Percentiles rank a stretch among this genome's conserved stretches.
Evolutionary conservation across 257 asterid genomes (phyloP).

Genomic region (Solanum sejunctum): DNA sequence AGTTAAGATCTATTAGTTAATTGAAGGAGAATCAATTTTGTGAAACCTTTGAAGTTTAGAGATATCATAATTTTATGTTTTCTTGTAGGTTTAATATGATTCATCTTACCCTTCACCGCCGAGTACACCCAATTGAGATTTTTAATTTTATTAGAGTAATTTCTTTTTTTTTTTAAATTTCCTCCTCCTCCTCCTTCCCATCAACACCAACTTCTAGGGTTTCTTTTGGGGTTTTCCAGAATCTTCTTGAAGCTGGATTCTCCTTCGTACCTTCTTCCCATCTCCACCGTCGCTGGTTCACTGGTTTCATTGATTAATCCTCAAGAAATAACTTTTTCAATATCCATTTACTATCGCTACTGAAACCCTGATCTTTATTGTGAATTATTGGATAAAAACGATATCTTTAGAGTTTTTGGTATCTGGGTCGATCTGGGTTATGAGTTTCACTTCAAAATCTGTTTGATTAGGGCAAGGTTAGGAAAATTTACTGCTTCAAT

Average conservation of each 20-base stretch:
- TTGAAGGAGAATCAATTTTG: no score
- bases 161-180: no score
- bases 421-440: conserved; percentile 18
- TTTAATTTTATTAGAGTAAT: no score
- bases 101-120: no score
- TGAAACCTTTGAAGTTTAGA: no score
- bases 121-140: no score
- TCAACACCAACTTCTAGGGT: conserved; percentile 25
- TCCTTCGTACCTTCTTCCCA: conserved; percentile 12
- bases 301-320: conserved; percentile 57
- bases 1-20: no score
- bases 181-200: conserved; percentile 8
- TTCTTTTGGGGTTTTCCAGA: conserved; percentile 7
- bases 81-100: no score
- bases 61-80: no score
- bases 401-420: conserved; percentile 30
- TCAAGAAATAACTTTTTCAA: conserved; percentile 9
- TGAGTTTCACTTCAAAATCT: conserved; percentile 56
- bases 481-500: background rate
- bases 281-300: conserved; percentile 42
- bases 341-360: background rate
- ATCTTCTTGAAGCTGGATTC: conserved; percentile 44
- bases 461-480: conserved; percentile 83
- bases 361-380: background rate
- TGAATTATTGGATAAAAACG: background rate